Conservation (phyloP, 352 stramenopile species). For the Aphanomyces invadans region DNA sequence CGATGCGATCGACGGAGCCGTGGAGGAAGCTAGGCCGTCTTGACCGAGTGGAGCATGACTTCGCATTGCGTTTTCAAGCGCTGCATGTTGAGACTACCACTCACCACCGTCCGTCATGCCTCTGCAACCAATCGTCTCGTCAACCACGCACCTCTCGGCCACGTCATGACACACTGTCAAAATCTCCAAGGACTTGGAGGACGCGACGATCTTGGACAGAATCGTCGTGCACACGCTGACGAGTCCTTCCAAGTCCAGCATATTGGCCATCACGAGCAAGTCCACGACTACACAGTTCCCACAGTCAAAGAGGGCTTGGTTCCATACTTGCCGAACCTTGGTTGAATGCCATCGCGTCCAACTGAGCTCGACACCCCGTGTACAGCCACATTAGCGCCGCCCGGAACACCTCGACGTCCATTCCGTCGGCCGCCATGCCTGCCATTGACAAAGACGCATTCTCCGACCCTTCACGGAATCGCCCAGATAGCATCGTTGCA, state of each 20-base stretch:
- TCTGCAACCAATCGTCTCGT: background rate
- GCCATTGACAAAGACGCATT: background rate
- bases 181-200: background rate
- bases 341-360: slow-evolving; percentile 2
- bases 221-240: slow-evolving; percentile 16
- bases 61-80: slow-evolving; percentile 20
- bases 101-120: background rate
- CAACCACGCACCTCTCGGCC: slow-evolving; percentile 10
- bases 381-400: slow-evolving; percentile 16
- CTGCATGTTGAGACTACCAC: slow-evolving; percentile 12
- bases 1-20: too few relatives aligned
- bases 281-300: background rate
- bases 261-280: slow-evolving; percentile 17
- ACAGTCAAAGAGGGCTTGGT: background rate
- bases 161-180: slow-evolving; percentile 1
- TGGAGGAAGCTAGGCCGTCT: background rate
- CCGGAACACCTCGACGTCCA: slow-evolving; percentile 12
- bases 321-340: background rate
- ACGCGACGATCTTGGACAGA: slow-evolving; percentile 12
- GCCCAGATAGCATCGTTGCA: slow-evolving; percentile 70
- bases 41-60: slow-evolving; percentile 1
- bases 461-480: slow-evolving; percentile 48
- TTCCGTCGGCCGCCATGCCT: slow-evolving; percentile 15
- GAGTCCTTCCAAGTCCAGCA: slow-evolving; percentile 15
- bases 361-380: slow-evolving; percentile 1